Evolutionary conservation across 1,139 yeast genomes (phyloP).

Genomic region (Saccharomyces hybrid): DNA sequence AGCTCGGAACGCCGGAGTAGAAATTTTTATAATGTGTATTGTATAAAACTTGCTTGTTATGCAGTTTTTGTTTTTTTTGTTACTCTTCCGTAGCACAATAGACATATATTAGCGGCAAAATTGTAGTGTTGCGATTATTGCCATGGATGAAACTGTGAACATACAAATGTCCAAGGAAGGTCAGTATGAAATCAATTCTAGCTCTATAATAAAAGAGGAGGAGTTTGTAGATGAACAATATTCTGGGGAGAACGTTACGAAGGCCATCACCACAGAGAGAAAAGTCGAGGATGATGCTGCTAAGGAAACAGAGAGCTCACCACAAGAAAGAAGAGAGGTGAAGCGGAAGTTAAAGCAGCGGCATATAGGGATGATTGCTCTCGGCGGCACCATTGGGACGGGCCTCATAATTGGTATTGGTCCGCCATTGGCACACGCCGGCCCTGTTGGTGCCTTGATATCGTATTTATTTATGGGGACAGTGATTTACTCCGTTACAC

Average conservation of each 20-base stretch:
- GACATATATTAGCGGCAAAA: neutral
- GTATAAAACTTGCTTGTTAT: neutral
- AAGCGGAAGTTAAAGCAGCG: conserved; percentile 49
- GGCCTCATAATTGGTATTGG: conserved; percentile 57
- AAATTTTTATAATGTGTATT: neutral
- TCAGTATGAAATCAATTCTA: neutral
- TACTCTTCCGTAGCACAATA: neutral
- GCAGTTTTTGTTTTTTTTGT: neutral
- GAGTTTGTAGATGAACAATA: neutral
- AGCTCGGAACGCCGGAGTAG: neutral
- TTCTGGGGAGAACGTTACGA: neutral
- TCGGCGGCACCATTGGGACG: conserved; percentile 66
- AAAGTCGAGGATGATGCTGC: neutral
- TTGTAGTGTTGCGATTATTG: neutral
- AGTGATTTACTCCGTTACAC: conserved; percentile 57
- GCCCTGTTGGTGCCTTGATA: conserved; percentile 64
- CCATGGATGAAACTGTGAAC: neutral
- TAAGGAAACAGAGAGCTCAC: conserved; percentile 1
- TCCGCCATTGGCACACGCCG: conserved; percentile 49
- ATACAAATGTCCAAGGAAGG: neutral
- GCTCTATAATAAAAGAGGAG: neutral
- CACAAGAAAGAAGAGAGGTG: conserved; percentile 30
- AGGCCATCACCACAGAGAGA: neutral
- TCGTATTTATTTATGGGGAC: conserved; percentile 62
- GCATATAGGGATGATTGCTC: conserved; percentile 58